Conservation (phyloP, 495 filamentous ascomycete genomes). For the Tuber calosporum region DNA sequence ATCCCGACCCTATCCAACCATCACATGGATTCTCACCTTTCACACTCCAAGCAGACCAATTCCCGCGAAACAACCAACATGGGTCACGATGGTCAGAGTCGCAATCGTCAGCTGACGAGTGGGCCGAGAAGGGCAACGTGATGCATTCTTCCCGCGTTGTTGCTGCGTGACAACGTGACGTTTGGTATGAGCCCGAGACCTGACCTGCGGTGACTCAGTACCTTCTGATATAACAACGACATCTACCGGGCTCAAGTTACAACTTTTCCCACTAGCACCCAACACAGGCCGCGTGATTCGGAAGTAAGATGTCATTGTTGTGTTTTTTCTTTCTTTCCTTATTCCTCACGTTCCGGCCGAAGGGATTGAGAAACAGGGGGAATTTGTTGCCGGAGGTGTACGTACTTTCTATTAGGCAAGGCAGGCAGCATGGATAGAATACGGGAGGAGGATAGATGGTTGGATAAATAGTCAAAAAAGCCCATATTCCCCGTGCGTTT, state of each 20-base stretch:
- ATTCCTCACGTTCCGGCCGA: background rate
- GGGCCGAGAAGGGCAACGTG: background rate
- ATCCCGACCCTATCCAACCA: background rate
- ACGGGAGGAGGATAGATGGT: background rate
- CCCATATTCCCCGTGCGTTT: background rate
- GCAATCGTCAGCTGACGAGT: background rate
- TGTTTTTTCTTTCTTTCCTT: background rate
- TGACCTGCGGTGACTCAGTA: background rate
- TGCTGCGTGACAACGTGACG: slow-evolving; percentile 1
- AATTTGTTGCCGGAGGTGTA: background rate
- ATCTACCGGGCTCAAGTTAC: background rate
- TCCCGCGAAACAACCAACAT: slow-evolving; percentile 1
- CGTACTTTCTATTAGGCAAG: background rate
- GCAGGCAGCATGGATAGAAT: background rate
- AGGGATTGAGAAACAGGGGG: background rate
- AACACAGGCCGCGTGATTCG: background rate
- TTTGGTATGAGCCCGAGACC: background rate
- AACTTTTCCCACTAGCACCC: background rate
- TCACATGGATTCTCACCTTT: background rate
- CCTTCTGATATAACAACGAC: background rate
- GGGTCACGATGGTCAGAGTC: background rate
- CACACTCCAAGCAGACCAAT: background rate
- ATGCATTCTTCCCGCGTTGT: background rate
- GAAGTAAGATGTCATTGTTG: background rate
- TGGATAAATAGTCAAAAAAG: background rate